Conservation (phyloP, 306 rosid genomes). For the Vicia villosa region DNA sequence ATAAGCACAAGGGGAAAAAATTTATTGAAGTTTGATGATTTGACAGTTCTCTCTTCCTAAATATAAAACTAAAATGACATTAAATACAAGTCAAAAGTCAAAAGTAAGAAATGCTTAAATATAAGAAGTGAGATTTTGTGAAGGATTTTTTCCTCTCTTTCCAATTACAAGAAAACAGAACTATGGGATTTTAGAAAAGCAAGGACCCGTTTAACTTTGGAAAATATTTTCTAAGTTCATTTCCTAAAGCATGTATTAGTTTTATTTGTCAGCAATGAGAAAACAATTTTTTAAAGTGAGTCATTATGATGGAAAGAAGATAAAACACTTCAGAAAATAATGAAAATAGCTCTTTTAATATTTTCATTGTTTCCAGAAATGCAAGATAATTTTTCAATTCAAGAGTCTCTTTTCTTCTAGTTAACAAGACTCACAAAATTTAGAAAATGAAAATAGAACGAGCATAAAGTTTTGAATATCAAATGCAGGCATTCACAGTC, state of each 20-base stretch:
- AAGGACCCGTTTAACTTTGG: neutral
- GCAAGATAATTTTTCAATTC: neutral
- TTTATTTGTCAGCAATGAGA: neutral
- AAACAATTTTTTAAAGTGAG: neutral
- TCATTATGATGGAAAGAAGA: neutral
- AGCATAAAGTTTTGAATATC: neutral
- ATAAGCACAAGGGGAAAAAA: neutral
- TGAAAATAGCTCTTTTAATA: neutral
- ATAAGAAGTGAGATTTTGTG: constrained; percentile 14
- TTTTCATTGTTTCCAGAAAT: neutral
- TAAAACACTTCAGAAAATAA: neutral
- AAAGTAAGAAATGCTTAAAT: constrained; percentile 3
- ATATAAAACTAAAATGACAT: neutral
- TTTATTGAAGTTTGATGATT: constrained; percentile 2
- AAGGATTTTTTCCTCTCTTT: constrained; percentile 15
- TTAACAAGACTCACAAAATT: neutral
- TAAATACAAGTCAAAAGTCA: constrained; percentile 7
- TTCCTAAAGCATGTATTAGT: neutral
- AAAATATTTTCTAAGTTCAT: neutral
- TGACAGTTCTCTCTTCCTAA: constrained; percentile 14
- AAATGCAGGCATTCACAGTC: constrained; percentile 4
- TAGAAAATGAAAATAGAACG: neutral
- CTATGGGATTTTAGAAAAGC: constrained; percentile 16
- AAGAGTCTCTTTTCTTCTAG: neutral
- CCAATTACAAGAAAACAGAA: constrained; percentile 8